Base-by-base conservation (phyloP, 495 filamentous ascomycete genomes). In the Lasiosphaeria hispida region DNA sequence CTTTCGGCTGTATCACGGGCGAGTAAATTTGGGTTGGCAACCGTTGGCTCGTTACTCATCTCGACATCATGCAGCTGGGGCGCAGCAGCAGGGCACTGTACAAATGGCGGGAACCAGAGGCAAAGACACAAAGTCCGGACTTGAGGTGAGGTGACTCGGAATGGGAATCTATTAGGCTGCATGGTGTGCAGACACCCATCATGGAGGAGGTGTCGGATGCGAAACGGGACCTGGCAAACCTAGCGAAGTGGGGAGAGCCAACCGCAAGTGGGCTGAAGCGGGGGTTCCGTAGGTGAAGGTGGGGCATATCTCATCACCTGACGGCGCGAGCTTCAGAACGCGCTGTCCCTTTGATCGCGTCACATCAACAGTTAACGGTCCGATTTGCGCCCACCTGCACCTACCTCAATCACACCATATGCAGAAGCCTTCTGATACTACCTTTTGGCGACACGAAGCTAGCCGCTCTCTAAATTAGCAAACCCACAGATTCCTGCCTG, bases 21-120 rank as follows among this genome's bases (percentile, higher is more conserved):
- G 18, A 17, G 17, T 17, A 23, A 44, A 15, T 47, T 45, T 53
- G 49, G 42, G 35, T 36, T 15, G 38, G 3, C 13, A 19, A 43
- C 17, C 13, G 39, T 18, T 36, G 15, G 41, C 4, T 33, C 15
- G 48, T 47, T 54, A 37, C 50, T 59, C 57, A 40, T 59, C 33
- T 35, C 50, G 52, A 59, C 41, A 59, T 48, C 33, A 53, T 30
- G 14, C 30, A 30, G 33, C 34, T 19, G 48, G 40, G 57, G 49
- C 48, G 48, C 41, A 52, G 41, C 57, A 52, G 14, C 10, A 36
- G 10, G 17, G 15, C 33, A 14, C 33, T 10, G 36, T 33, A 51
- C 13, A 47, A 47, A 7, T 13, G 15, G 10, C 15, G 43, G 43
- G 11, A 47, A 23, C 41, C 17, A 47, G 43, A 47, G 10, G 41